Conservation (phyloP, 1,139 yeast genomes). For the Lizanozyma gosingica region DNA sequence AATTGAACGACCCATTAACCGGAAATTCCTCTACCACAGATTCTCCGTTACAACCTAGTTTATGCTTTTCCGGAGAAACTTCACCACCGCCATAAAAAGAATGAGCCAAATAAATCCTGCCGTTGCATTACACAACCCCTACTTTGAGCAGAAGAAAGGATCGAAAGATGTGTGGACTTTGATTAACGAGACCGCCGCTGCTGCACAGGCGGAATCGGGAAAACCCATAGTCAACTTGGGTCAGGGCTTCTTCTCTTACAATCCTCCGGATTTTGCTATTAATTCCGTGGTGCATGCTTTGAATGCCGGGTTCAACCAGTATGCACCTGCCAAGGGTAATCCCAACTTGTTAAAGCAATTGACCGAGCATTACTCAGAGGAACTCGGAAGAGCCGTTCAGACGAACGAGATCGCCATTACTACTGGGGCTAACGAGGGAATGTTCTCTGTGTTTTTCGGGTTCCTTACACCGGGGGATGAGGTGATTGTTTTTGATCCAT, state of each 20-base stretch:
- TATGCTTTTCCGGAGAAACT: not conserved
- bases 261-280: conserved; percentile 86
- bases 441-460: conserved; percentile 76
- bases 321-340: conserved; percentile 86
- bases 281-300: conserved; percentile 76
- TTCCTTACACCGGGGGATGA: conserved; percentile 85
- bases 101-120: not conserved
- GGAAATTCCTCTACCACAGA: too few relatives aligned
- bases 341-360: conserved; percentile 64
- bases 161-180: conserved; percentile 90
- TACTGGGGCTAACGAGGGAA: conserved; percentile 97
- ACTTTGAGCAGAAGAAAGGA: conserved; percentile 45
- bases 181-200: conserved; percentile 91
- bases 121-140: conserved; percentile 38
- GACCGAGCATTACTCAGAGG: conserved; percentile 60
- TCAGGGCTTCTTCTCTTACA: conserved; percentile 92
- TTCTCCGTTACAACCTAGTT: too few relatives aligned
- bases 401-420: conserved; percentile 70
- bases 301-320: conserved; percentile 67
- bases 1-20: too few relatives aligned
- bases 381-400: conserved; percentile 51
- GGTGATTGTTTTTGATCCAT: conserved; percentile 95
- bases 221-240: conserved; percentile 80
- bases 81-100: not conserved
- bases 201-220: conserved; percentile 56